Conservation (phyloP, 176 grass and related monocot species). For the Ensete ventricosum region DNA sequence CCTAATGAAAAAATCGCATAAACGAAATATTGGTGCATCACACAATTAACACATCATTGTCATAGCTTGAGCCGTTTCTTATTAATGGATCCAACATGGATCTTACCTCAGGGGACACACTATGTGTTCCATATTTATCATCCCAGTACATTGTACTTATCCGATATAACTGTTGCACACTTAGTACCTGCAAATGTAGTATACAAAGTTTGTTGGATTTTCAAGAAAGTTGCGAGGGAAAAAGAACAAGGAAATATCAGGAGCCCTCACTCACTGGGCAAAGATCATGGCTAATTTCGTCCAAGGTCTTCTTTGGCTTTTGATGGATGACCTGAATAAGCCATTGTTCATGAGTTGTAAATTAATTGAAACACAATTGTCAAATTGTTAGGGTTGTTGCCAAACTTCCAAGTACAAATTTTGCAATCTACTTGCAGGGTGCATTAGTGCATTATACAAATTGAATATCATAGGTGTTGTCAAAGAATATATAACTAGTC, state of each 20-base stretch:
- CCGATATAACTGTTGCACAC: conserved; percentile 96
- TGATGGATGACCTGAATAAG: conserved; percentile 95
- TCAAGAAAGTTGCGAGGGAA: conserved; percentile 13
- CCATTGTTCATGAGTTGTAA: conserved; percentile 13
- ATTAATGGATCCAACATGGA: conserved; percentile 13
- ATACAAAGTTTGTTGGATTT: conserved; percentile 18
- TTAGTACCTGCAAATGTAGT: conserved; percentile 57
- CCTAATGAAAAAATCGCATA: conserved; percentile 29
- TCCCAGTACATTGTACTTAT: conserved; percentile 99
- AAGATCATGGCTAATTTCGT: conserved; percentile 99
- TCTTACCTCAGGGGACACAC: conserved; percentile 84
- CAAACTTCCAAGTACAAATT: conserved; percentile 13
- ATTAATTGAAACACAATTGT: not conserved
- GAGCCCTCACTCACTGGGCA: conserved; percentile 39
- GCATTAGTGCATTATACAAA: not conserved
- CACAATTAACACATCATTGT: not conserved
- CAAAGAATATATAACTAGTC: not conserved
- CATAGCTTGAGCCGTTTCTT: not conserved
- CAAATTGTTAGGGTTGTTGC: conserved; percentile 2
- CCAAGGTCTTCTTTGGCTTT: conserved; percentile 94
- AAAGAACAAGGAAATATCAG: not conserved
- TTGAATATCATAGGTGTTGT: not conserved
- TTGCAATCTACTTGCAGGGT: not conserved
- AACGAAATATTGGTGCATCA: conserved; percentile 17
- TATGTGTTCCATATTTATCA: conserved; percentile 96